Evolutionary conservation across 768 basidiomycete species (phyloP).

Genomic region (Dacryopinax primogenitus): DNA sequence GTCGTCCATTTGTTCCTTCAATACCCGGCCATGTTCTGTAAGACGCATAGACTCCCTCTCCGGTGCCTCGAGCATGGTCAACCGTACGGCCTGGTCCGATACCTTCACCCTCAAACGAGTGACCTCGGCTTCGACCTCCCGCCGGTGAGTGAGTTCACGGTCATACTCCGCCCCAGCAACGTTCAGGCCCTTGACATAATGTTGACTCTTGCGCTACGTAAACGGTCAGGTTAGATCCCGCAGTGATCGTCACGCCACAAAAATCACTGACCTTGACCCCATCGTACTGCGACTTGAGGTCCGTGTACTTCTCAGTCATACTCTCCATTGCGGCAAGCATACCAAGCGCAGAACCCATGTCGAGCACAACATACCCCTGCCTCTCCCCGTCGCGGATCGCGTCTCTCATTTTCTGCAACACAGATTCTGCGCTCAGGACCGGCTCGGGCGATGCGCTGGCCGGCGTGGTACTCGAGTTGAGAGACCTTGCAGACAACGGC

Average conservation of each 20-base stretch:
- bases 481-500: not conserved
- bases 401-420: conserved; percentile 33
- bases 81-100: conserved; percentile 75
- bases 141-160: conserved; percentile 70
- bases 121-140: conserved; percentile 88
- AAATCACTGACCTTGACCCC: conserved; percentile 62
- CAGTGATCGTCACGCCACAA: not conserved
- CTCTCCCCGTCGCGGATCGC: conserved; percentile 47
- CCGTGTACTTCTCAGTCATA: conserved; percentile 43
- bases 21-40: conserved; percentile 47
- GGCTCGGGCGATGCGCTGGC: conserved; percentile 4
- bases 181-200: conserved; percentile 81
- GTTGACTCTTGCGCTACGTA: conserved; percentile 70
- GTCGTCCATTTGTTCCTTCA: conserved; percentile 63
- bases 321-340: conserved; percentile 55
- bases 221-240: not conserved
- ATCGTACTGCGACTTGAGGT: conserved; percentile 66
- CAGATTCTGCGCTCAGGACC: conserved; percentile 12
- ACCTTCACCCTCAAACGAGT: conserved; percentile 70
- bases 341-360: conserved; percentile 57
- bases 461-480: not conserved
- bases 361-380: conserved; percentile 50
- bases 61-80: conserved; percentile 76
- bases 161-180: conserved; percentile 94
- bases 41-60: conserved; percentile 44